Base-by-base conservation (phyloP, 148 eudicot species). In the Pouteria glomerata region DNA sequence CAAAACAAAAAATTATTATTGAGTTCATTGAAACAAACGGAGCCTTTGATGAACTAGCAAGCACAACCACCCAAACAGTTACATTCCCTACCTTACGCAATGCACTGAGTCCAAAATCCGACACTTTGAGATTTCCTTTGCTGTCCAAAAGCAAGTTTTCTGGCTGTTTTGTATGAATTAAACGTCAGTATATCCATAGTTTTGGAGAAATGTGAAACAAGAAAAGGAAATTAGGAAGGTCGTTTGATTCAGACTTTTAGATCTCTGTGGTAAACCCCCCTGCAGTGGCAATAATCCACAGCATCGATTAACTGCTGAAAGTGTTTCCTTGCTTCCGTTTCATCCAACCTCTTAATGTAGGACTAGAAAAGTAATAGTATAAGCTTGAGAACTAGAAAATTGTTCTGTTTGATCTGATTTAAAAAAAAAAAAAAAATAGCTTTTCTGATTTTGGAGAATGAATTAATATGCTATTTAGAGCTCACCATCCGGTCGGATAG, bases 241-340 rank as follows among this genome's bases (percentile, higher is more conserved):
- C 44, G 10, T 15, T 50, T 48, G 19, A 24, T 39, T 21, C 29
- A 42, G 33, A 75, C 78, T 73, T 75, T 75, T 6, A 75, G 29
- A 68, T 75, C 78, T 75, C 78, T 68, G 58, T 75, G 78, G 27
- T 68, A 75, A 23, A 75, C 78, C 47, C 78, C 78, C 56, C 59
- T 75, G 53, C 59, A 45, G 37, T 75, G 78, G 78, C 78, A 75
- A 37, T 75, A 75, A 59, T 75, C 78, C 50, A 75, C 68, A 6
- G 86, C 90, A 78, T 84, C 84, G 37, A 87, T 80, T 65, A 87
- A 66, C 74, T 84, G 90, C 68, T 86, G 90, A 53, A 86, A 86
- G 53, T 75, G 50, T 68, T 71, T 75, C 70, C 90, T 76, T 48
- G 84, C 88, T 4, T 78, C 83, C 13, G 31, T 53, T 73, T 82